phyloP scores from a whole-genome alignment of 2,329 filamentous ascomycete genomes.

The Fusarium sp. region DNA sequence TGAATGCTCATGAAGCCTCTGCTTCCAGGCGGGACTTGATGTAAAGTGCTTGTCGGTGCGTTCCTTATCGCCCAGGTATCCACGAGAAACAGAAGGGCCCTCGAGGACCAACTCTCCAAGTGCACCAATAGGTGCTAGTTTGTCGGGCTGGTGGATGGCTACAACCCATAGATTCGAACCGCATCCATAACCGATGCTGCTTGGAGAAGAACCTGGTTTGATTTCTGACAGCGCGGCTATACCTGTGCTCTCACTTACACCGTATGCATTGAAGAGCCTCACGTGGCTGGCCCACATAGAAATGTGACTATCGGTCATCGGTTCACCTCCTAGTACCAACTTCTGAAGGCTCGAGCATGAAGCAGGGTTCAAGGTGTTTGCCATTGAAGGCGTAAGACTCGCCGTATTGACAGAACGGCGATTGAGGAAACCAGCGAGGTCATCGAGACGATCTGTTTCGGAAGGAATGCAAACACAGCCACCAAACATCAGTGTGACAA shows the following conservation, averaged over 20 bases:
- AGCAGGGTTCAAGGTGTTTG: background rate
- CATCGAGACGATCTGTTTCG: slow-evolving; percentile 1
- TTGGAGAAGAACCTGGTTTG: background rate
- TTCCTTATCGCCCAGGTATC: background rate
- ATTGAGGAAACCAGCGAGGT: slow-evolving; percentile 3
- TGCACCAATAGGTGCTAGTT: slow-evolving; percentile 7
- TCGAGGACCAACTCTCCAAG: slow-evolving; percentile 9
- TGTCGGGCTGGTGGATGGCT: background rate
- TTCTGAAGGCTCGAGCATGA: background rate
- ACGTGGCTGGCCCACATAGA: slow-evolving; percentile 11
- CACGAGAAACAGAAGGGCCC: slow-evolving; percentile 1
- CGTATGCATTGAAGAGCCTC: slow-evolving; percentile 11
- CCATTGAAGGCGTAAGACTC: slow-evolving; percentile 10
- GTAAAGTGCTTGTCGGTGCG: slow-evolving; percentile 2
- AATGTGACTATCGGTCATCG: slow-evolving; percentile 7
- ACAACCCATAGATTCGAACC: slow-evolving; percentile 9
- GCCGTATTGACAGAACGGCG: background rate
- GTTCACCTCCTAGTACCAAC: slow-evolving; percentile 7
- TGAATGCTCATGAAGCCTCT: background rate
- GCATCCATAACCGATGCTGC: slow-evolving; percentile 7
- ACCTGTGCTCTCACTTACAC: slow-evolving; percentile 12
- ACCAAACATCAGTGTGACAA: slow-evolving; percentile 9
- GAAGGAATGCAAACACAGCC: slow-evolving; percentile 1
- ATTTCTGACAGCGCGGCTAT: slow-evolving; percentile 4
- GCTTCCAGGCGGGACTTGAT: background rate